Conservation (phyloP, 164 flowering plant genomes). For the Santalum album region DNA sequence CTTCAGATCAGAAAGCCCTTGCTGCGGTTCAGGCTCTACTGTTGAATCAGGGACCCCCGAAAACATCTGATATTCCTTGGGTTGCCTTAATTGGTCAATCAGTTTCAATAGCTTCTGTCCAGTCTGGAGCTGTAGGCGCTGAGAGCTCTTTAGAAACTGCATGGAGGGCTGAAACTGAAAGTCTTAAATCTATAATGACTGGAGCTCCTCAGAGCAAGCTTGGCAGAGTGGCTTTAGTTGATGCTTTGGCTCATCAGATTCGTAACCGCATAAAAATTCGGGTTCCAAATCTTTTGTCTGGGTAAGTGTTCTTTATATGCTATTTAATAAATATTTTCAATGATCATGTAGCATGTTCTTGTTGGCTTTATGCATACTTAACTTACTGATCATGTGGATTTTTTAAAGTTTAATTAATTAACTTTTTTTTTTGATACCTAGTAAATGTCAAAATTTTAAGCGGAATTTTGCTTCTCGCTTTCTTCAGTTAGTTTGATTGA, state of each 20-base stretch:
- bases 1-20: constrained; percentile 77
- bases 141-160: constrained; percentile 95
- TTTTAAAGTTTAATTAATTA: too few species aligned
- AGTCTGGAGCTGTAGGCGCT: constrained; percentile 73
- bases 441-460: too few species aligned
- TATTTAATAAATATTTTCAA: not conserved
- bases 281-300: constrained; percentile 92
- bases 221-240: constrained; percentile 92
- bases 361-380: not conserved
- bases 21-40: constrained; percentile 98
- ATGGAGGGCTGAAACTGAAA: constrained; percentile 97
- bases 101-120: constrained; percentile 87
- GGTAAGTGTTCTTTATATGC: constrained; percentile 47
- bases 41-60: constrained; percentile 82
- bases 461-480: too few species aligned
- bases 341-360: not conserved
- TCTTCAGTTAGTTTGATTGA: too few species aligned
- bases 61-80: constrained; percentile 86
- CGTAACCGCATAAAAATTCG: constrained; percentile 91
- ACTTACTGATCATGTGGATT: not conserved
- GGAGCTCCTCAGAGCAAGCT: constrained; percentile 95
- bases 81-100: constrained; percentile 97
- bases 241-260: constrained; percentile 78
- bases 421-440: too few species aligned
- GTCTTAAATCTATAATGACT: constrained; percentile 77